These are phyloP conservation scores for Xerocomellus dryophilus DNA, from an alignment of 768 basidiomycete species.

Conservation along the genomic window DNA sequence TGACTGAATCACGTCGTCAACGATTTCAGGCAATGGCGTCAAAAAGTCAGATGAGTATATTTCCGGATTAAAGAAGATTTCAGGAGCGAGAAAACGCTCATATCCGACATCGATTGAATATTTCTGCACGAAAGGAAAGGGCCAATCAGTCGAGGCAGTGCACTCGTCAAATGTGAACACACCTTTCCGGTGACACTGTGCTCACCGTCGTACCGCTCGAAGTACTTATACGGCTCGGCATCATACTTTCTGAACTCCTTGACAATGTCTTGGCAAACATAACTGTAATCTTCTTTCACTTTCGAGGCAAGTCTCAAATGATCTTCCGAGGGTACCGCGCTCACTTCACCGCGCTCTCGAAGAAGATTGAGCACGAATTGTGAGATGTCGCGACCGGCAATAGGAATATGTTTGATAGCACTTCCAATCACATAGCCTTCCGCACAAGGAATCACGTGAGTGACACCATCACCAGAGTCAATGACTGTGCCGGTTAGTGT, in stretches of 20 bases:
- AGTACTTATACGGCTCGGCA: conserved; percentile 90
- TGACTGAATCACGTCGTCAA: conserved; percentile 92
- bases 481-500: conserved; percentile 97
- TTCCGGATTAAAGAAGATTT: conserved; percentile 99
- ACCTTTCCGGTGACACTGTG: conserved; percentile 91
- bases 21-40: conserved; percentile 93
- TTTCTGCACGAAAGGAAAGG: conserved; percentile 51
- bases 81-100: conserved; percentile 97
- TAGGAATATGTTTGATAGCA: conserved; percentile 98
- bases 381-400: conserved; percentile 95
- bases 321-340: conserved; percentile 90
- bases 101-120: conserved; percentile 94
- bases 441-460: conserved; percentile 93
- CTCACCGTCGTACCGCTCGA: conserved; percentile 91
- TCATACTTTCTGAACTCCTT: conserved; percentile 99
- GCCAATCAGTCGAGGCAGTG: conserved; percentile 7
- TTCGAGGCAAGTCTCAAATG: conserved; percentile 87
- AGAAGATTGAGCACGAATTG: conserved; percentile 95
- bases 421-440: conserved; percentile 99
- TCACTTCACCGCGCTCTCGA: conserved; percentile 92
- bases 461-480: conserved; percentile 98
- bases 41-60: conserved; percentile 97
- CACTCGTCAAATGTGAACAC: conserved; percentile 22
- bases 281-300: conserved; percentile 97
- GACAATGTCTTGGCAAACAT: conserved; percentile 98